These are phyloP conservation scores for Alternaria dauci DNA, from an alignment of 2,329 filamentous ascomycete genomes.

Conservation along the genomic window DNA sequence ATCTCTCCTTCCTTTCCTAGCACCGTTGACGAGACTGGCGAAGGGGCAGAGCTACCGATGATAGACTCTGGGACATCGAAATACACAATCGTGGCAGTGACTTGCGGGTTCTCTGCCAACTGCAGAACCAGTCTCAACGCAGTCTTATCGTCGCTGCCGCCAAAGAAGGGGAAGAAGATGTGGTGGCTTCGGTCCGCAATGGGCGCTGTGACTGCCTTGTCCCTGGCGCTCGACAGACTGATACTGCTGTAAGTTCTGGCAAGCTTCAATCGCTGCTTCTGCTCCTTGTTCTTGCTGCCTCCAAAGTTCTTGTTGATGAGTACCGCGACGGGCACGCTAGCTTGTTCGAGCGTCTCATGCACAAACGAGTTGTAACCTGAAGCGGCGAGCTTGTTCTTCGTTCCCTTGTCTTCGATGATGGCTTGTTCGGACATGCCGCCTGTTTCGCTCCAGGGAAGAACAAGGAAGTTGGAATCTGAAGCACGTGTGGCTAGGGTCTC, in stretches of 20 bases:
- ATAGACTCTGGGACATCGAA: slow-evolving; percentile 53
- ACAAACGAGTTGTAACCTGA: slow-evolving; percentile 77
- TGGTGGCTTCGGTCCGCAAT: slow-evolving; percentile 77
- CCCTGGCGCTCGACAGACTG: slow-evolving; percentile 64
- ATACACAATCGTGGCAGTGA: slow-evolving; percentile 79
- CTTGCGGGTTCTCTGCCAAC: slow-evolving; percentile 77
- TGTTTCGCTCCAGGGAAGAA: slow-evolving; percentile 90
- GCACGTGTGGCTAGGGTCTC: slow-evolving; percentile 76
- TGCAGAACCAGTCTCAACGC: slow-evolving; percentile 85
- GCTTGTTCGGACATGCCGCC: slow-evolving; percentile 76
- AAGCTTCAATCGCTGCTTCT: slow-evolving; percentile 22
- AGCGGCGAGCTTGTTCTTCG: slow-evolving; percentile 66
- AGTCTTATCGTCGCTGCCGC: slow-evolving; percentile 80
- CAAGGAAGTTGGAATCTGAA: slow-evolving; percentile 68
- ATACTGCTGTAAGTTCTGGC: slow-evolving; percentile 43
- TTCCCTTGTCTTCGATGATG: slow-evolving; percentile 58
- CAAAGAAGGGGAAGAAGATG: slow-evolving; percentile 87
- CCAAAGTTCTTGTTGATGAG: slow-evolving; percentile 79
- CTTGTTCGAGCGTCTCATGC: slow-evolving; percentile 68
- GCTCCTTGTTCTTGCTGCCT: slow-evolving; percentile 53
- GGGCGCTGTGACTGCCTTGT: slow-evolving; percentile 63
- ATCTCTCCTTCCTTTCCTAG: slow-evolving; percentile 29
- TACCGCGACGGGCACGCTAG: slow-evolving; percentile 75
- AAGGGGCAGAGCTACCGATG: slow-evolving; percentile 18
- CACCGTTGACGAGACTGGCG: slow-evolving; percentile 11